Percentiles rank a stretch among this genome's conserved stretches.
These are phyloP conservation scores for Jamesozyma piceae DNA, from an alignment of 805 yeast genomes.

Conservation along the genomic window DNA sequence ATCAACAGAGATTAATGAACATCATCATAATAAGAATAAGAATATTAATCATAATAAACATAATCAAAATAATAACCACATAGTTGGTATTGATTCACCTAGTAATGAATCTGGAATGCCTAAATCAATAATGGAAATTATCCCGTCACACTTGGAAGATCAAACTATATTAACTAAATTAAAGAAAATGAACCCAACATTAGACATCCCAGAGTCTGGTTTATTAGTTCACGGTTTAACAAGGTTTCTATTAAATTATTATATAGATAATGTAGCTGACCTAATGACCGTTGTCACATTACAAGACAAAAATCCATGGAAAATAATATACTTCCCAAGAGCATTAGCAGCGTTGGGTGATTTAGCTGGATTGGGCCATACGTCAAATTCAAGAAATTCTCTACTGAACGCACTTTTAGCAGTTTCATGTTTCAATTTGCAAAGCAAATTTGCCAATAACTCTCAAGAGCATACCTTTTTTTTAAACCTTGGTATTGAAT, in stretches of 20 bases:
- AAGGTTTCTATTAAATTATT: conserved; percentile 61
- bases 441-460: conserved; percentile 58
- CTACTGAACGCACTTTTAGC: conserved; percentile 71
- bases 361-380: conserved; percentile 58
- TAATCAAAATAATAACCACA: not conserved
- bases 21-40: too few relatives aligned
- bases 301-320: conserved; percentile 73
- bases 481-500: conserved; percentile 59
- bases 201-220: conserved; percentile 49
- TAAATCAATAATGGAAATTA: conserved; percentile 14
- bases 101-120: conserved; percentile 17
- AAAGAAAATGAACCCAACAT: conserved; percentile 15
- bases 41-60: too few relatives aligned
- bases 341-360: conserved; percentile 80
- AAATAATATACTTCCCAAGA: conserved; percentile 73
- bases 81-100: conserved; percentile 4
- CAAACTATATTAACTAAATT: conserved; percentile 8
- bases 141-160: conserved; percentile 15
- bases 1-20: too few relatives aligned
- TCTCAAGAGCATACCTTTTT: conserved; percentile 62
- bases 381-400: conserved; percentile 70
- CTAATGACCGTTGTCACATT: conserved; percentile 62
- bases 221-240: conserved; percentile 60
- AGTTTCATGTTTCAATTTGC: conserved; percentile 71
- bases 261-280: conserved; percentile 68